Base-by-base conservation (phyloP, 345 rosid genomes). In the Arabidopsis thaliana region DNA sequence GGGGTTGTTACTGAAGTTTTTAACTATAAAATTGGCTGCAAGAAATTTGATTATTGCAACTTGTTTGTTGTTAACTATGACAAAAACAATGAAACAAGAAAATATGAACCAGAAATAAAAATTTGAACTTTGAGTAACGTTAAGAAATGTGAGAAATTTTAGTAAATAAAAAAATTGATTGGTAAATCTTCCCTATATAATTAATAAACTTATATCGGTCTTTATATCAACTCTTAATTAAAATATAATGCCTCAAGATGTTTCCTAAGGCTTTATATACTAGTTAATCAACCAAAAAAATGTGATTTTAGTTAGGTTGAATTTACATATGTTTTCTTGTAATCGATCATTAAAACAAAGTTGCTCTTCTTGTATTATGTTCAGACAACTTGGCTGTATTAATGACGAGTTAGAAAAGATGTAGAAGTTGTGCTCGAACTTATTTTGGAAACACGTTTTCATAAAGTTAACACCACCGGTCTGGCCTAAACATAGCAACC, bases 361-460 rank as follows among this genome's bases (percentile, higher is more conserved):
- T 59, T 75, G 56, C 79, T 77, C 70, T 77, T 64, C 59, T 53
- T 65, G 72, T 59, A 65, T 42, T 59, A 65, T 66, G 69, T 57
- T 72, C 73, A 71, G 73, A 78, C 73, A 68, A 78, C 73, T 72
- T 72, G 81, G 65, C 6, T 59, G 24, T 71, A 65, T 78, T 71
- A 67, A 59, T 58, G 72, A 30, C 34, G 73, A 78, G 73, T 78
- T 78, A 64, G 65, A 52, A 77, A 77, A 49, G 67, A 77, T 65
- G 72, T 38, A 42, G 44, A 78, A 71, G 77, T 37, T 78, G 61
- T 65, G 61, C 49, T 58, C 48, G 36, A 49, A 8, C 73, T 55
- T 58, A 22, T 73, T 65, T 8, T 24, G 44, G 77, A 40, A 78
- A 78, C 81, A 66, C 73, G 73, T 78, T 72, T 66, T 78, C 81